phyloP scores from a whole-genome alignment of 1,139 yeast species.

The Sugiyamaella xylanicola region DNA sequence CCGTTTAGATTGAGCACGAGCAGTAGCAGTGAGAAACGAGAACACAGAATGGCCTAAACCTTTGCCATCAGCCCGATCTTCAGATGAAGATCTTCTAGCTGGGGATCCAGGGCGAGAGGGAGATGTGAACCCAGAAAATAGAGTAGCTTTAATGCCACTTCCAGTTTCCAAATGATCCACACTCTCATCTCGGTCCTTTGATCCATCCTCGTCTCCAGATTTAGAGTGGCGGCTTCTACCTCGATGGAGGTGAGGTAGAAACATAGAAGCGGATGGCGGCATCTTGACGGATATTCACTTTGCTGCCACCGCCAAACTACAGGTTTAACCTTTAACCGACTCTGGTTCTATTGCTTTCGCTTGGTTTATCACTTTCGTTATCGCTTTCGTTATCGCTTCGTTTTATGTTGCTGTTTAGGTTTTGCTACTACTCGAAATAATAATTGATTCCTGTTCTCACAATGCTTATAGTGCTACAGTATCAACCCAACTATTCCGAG shows the following conservation, averaged over 20 bases:
- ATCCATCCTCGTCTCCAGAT: background rate
- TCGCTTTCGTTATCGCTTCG: too few species aligned
- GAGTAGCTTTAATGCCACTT: background rate
- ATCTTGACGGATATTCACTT: background rate
- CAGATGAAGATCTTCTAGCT: slow-evolving; percentile 9
- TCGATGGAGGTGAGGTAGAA: slow-evolving; percentile 8
- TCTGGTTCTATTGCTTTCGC: too few species aligned
- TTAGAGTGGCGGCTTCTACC: slow-evolving; percentile 1
- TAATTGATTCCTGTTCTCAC: too few species aligned
- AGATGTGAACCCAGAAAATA: too few species aligned
- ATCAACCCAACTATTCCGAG: too few species aligned
- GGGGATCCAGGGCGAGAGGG: slow-evolving; percentile 5
- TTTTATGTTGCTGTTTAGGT: too few species aligned
- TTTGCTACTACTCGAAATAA: too few species aligned
- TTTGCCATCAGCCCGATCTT: slow-evolving; percentile 26
- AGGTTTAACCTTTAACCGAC: too few species aligned
- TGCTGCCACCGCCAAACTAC: too few species aligned
- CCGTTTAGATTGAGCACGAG: slow-evolving; percentile 27
- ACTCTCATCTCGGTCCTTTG: slow-evolving; percentile 8
- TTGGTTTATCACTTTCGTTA: too few species aligned
- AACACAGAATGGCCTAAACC: slow-evolving; percentile 24
- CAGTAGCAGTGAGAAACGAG: slow-evolving; percentile 34
- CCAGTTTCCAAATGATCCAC: background rate
- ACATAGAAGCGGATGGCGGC: slow-evolving; percentile 14
- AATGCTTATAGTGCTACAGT: too few species aligned